Evolutionary conservation across 495 filamentous ascomycete species (phyloP), one percentile per base, ranked within the genome.

Genomic region (Podospora sp.): DNA sequence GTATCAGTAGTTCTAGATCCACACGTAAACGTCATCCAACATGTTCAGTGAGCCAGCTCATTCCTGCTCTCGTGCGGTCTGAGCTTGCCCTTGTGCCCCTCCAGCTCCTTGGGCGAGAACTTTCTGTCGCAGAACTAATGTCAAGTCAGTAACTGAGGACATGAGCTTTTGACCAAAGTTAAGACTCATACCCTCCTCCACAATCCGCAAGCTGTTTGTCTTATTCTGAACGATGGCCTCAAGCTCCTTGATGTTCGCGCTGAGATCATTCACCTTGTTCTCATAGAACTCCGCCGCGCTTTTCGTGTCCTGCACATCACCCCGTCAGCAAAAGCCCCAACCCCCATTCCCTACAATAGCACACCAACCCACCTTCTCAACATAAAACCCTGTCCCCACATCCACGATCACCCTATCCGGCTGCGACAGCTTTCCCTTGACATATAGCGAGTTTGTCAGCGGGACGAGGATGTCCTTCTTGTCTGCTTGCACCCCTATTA

Each of bases 321-420:
- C 11, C 24, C 35, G 22, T 16, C 4, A 33, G 1, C 11, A 3
- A 46, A 33, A n/a, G n/a, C n/a, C 50, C 60, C 29, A 33, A 33
- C 29, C 29, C 21, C 20, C 8, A 11, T 7, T 12, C 25, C 20
- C 21, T 16, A 61, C 33, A 24, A 51, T 50, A 49, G 6, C 6
- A 18, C n/a, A 49, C 27, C 40, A 24, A 36, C 74, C 49, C 66
- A 91, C 90, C 86, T 99, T 99, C 80, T 98, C 95, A 64, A 98
- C 91, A 76, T 92, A 97, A 76, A 95, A 99, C 2, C 95, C 95
- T 0, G 95, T 99, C 18, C 95, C 95, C 20, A 99, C 90, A 81
- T 99, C 95, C 24, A 99, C 93, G 53, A 99, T 84, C 12, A 98
- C 93, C 66, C 89, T 89, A 66, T 91, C 86, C 11, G 90, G 86